phyloP scores from a whole-genome alignment of 306 rosid species.

The Medicago lupulina region DNA sequence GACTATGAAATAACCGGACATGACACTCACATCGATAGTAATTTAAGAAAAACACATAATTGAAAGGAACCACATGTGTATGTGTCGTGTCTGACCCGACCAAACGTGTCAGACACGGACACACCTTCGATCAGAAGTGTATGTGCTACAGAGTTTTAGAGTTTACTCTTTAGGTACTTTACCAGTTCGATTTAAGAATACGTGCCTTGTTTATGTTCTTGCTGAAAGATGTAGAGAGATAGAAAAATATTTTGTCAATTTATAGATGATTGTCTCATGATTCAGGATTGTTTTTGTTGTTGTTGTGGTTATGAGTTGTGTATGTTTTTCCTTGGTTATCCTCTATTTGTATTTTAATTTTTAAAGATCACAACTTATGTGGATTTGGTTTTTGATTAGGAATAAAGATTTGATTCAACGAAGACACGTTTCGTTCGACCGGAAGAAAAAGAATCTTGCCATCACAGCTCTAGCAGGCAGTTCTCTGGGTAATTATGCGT shows the following conservation, averaged over 20 bases:
- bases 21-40: no score
- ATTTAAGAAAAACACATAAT: no score
- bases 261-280: background rate
- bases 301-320: background rate
- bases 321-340: background rate
- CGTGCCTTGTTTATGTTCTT: background rate
- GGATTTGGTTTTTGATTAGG: constrained; percentile 40
- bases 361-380: constrained; percentile 8
- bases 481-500: constrained; percentile 39
- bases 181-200: background rate
- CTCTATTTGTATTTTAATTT: constrained; percentile 8
- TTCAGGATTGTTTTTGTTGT: constrained; percentile 8
- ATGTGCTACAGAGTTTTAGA: no score
- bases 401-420: constrained; percentile 31
- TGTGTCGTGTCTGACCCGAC: no score
- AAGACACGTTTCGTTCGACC: constrained; percentile 23
- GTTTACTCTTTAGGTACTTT: no score
- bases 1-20: no score
- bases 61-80: no score
- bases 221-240: background rate
- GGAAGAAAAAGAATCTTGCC: constrained; percentile 25
- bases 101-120: no score
- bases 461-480: constrained; percentile 37
- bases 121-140: no score
- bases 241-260: background rate